Evolutionary conservation across 495 filamentous ascomycete genomes (phyloP).

Genomic region (Lepidopterella palustris): DNA sequence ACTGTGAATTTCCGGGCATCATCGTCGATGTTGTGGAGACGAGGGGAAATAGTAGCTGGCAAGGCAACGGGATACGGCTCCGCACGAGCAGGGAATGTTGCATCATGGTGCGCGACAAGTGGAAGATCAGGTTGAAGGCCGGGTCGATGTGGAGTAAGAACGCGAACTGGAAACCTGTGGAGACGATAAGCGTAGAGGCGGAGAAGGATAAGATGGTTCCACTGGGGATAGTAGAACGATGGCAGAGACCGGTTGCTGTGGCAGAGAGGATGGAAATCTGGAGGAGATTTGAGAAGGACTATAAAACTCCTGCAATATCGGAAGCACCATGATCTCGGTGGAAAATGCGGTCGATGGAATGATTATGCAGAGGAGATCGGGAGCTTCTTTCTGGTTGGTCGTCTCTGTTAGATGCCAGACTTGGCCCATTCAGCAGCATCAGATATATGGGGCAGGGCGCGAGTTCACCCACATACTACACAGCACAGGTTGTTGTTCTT

Average conservation of each 20-base stretch:
- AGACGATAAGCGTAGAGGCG: neutral
- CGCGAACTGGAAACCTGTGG: slow-evolving; percentile 3
- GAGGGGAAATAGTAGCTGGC: neutral
- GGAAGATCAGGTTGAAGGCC: slow-evolving; percentile 1
- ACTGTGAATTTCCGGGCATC: neutral
- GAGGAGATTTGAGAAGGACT: slow-evolving; percentile 4
- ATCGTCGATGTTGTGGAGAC: neutral
- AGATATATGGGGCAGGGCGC: too few species aligned
- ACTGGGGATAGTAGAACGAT: neutral
- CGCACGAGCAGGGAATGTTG: slow-evolving; percentile 1
- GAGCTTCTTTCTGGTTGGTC: too few species aligned
- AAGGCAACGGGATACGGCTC: neutral
- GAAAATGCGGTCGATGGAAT: too few species aligned
- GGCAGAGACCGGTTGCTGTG: neutral
- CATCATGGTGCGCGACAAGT: slow-evolving; percentile 1
- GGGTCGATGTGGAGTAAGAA: neutral
- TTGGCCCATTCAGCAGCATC: too few species aligned
- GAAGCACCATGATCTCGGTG: neutral
- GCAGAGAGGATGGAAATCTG: neutral
- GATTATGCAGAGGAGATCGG: too few species aligned
- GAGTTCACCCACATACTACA: too few species aligned
- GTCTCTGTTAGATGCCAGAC: too few species aligned
- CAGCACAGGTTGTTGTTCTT: too few species aligned
- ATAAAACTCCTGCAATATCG: neutral
- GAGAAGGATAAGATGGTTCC: neutral